Evolutionary conservation across 2,329 filamentous ascomycete genomes (phyloP).

Genomic region (Aspergillus sp.): DNA sequence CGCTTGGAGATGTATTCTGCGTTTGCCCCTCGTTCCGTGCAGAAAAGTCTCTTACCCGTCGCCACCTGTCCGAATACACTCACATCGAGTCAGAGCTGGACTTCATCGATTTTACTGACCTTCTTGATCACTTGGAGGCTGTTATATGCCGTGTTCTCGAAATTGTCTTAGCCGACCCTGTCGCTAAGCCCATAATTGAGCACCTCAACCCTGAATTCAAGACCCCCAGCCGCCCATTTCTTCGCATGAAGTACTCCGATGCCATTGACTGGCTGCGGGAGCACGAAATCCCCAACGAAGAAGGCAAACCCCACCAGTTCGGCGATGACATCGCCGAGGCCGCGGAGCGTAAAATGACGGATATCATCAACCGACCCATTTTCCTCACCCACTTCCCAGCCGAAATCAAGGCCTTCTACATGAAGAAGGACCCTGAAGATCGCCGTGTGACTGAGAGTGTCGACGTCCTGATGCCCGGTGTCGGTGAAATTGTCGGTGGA

Average conservation of each 20-base stretch:
- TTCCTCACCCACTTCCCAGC: slow-evolving; percentile 96
- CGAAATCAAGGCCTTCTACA: slow-evolving; percentile 99
- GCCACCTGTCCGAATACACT: slow-evolving; percentile 93
- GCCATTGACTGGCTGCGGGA: slow-evolving; percentile 92
- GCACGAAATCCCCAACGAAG: slow-evolving; percentile 89
- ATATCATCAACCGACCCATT: slow-evolving; percentile 92
- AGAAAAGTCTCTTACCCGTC: slow-evolving; percentile 90
- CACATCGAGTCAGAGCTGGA: slow-evolving; percentile 96
- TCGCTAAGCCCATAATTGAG: slow-evolving; percentile 71
- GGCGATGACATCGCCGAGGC: slow-evolving; percentile 98
- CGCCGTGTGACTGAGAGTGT: slow-evolving; percentile 87
- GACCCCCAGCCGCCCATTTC: slow-evolving; percentile 79
- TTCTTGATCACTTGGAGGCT: slow-evolving; percentile 82
- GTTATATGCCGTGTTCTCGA: slow-evolving; percentile 86
- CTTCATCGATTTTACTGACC: slow-evolving; percentile 89
- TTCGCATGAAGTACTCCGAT: slow-evolving; percentile 91
- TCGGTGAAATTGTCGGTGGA: slow-evolving; percentile 95
- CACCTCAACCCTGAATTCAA: slow-evolving; percentile 89
- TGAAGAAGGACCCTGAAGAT: slow-evolving; percentile 83
- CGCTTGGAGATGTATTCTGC: slow-evolving; percentile 92
- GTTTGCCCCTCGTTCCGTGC: slow-evolving; percentile 99
- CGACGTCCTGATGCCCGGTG: slow-evolving; percentile 84
- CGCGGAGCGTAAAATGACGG: slow-evolving; percentile 94
- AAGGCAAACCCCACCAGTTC: slow-evolving; percentile 84
- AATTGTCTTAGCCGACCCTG: slow-evolving; percentile 69